Conservation (phyloP, 176 grass and related monocot genomes). For the Triticum aestivum region DNA sequence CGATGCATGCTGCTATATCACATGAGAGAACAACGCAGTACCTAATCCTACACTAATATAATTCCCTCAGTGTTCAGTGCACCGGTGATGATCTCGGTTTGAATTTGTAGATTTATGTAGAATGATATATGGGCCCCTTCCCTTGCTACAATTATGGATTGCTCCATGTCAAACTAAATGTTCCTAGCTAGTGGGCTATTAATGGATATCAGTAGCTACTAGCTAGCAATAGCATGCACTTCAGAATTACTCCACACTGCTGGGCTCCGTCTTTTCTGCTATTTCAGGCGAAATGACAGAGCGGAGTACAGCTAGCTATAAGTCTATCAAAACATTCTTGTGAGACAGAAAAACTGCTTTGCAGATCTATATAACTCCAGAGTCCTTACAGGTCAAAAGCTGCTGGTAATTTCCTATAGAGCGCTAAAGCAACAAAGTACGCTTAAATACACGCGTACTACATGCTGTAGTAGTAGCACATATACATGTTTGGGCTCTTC, state of each 20-base stretch:
- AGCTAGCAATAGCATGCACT: slow-evolving; percentile 25
- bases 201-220: slow-evolving; percentile 24
- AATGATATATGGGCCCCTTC: not conserved
- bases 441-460: not conserved
- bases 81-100: not conserved
- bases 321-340: slow-evolving; percentile 7
- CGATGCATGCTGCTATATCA: not conserved
- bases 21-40: not conserved
- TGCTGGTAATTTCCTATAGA: slow-evolving; percentile 11
- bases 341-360: slow-evolving; percentile 16
- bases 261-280: not conserved
- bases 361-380: slow-evolving; percentile 15
- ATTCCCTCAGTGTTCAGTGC: not conserved
- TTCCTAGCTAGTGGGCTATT: slow-evolving; percentile 11
- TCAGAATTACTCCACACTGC: slow-evolving; percentile 19
- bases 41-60: not conserved
- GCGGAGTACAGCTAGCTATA: not conserved
- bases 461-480: not conserved
- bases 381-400: slow-evolving; percentile 21
- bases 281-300: slow-evolving; percentile 18
- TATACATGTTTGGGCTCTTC: not conserved
- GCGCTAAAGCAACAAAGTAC: slow-evolving; percentile 1
- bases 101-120: not conserved
- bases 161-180: slow-evolving; percentile 18
- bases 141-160: not conserved